Evolutionary conservation across 73 alveolate genomes (phyloP).

Genomic region (Paramecium tetraurelia): DNA sequence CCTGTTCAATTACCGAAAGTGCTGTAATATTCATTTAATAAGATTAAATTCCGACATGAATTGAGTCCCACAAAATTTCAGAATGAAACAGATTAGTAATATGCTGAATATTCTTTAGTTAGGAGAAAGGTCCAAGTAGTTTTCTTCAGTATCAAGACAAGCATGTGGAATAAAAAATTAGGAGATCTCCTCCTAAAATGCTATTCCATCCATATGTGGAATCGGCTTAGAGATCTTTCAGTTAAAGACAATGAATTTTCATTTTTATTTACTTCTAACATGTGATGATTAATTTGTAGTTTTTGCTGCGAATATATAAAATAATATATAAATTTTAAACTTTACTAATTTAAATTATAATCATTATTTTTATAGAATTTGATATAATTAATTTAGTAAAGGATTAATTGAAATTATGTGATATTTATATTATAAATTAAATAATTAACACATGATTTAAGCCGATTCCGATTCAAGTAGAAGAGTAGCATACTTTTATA

Average conservation of each 20-base stretch:
- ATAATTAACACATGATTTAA: neutral
- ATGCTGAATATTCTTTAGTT: neutral
- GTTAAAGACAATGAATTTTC: neutral
- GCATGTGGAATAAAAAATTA: neutral
- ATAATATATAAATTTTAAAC: neutral
- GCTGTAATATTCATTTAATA: neutral
- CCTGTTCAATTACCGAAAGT: constrained; percentile 1
- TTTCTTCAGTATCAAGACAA: neutral
- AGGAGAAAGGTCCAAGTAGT: neutral
- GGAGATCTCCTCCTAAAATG: neutral
- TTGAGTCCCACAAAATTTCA: neutral
- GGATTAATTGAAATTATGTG: neutral
- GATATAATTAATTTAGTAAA: neutral
- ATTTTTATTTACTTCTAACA: neutral
- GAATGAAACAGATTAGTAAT: neutral
- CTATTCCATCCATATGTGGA: neutral
- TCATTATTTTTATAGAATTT: neutral
- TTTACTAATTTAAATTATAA: neutral
- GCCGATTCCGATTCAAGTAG: constrained; percentile 57
- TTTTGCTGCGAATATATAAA: neutral
- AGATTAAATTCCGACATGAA: neutral
- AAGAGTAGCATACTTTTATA: constrained; percentile 92
- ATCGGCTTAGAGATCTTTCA: neutral
- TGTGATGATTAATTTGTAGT: neutral
- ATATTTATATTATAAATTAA: neutral